Conservation (phyloP, 306 rosid genomes). For the Abrus pulchellus region DNA sequence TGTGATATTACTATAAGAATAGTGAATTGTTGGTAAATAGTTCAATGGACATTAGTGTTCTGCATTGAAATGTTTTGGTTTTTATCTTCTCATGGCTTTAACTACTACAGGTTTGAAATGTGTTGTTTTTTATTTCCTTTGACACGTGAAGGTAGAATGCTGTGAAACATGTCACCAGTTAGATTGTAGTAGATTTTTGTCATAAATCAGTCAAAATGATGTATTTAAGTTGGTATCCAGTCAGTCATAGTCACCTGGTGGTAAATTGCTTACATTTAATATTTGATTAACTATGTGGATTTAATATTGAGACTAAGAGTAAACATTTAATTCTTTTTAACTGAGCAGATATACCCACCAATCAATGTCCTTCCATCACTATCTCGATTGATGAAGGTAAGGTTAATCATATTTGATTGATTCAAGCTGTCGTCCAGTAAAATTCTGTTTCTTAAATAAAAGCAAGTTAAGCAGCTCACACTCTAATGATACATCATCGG, state of each 20-base stretch:
- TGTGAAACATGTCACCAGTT: slow-evolving; percentile 10
- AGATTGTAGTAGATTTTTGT: slow-evolving; percentile 21
- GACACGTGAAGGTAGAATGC: slow-evolving; percentile 26
- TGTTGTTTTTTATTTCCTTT: slow-evolving; percentile 26
- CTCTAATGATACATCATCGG: slow-evolving; percentile 41
- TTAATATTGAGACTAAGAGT: slow-evolving; percentile 36
- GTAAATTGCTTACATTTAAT: slow-evolving; percentile 13
- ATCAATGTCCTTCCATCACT: slow-evolving; percentile 97
- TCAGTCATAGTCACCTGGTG: neutral
- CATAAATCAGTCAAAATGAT: neutral
- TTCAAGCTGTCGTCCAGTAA: slow-evolving; percentile 38
- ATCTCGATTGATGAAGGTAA: slow-evolving; percentile 99
- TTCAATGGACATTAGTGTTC: slow-evolving; percentile 11
- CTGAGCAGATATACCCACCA: slow-evolving; percentile 91
- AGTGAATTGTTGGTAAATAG: slow-evolving; percentile 27
- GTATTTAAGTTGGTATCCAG: neutral
- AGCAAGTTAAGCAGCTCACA: slow-evolving; percentile 5
- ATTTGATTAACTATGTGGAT: slow-evolving; percentile 23
- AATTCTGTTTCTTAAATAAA: slow-evolving; percentile 34
- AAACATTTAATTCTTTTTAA: slow-evolving; percentile 46
- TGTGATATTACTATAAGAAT: slow-evolving; percentile 22
- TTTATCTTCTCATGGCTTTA: slow-evolving; percentile 3
- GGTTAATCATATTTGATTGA: slow-evolving; percentile 35
- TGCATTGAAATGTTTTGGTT: slow-evolving; percentile 17
- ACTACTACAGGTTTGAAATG: slow-evolving; percentile 27